Evolutionary conservation across 306 rosid genomes (phyloP), one percentile per base, ranked within the genome.

Genomic region (Morella rubra): DNA sequence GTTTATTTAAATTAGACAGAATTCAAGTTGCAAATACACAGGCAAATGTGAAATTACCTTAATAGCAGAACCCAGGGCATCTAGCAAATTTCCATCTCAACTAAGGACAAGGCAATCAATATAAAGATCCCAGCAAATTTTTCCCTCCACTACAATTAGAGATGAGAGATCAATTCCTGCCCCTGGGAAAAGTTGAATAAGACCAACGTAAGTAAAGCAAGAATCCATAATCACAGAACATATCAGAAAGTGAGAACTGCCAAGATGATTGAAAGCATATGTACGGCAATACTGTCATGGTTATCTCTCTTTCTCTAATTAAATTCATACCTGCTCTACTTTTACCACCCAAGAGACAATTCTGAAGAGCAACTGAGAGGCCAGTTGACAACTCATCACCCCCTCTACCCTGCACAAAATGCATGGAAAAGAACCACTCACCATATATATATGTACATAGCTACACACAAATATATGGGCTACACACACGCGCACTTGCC

Each of bases 41-140:
- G 22, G 22, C 14, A 14, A 32, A 15, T 32, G 62, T 72, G 73
- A 62, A 75, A 32, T 50, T 85, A 93, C 98, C 98, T 91, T 94
- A 72, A 94, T 86, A 69, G 97, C 96, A 81, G 98, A 95, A 10
- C 94, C 91, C 7, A 91, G 79, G 67, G 96, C 91, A 74, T 94
- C 98, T 77, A 94, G 87, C 75, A 90, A 83, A 87, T 94, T 91
- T 58, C 98, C 98, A 58, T 94, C 97, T 52, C 95, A 90, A 58
- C 96, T 79, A 58, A 93, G 82, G 64, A 94, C 94, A 74, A 94
- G 94, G 73, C 97, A 93, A 24, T 91, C 98, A 55, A 91, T 81
- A 79, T 94, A 94, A 74, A 94, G 94, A 80, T 90, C 93, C 98
- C 98, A 91, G 86, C 97, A 94, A 53, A 90, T 77, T 86, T 94